Conservation (phyloP, 148 eudicot species). For the Rhododendron kiyosumense region DNA sequence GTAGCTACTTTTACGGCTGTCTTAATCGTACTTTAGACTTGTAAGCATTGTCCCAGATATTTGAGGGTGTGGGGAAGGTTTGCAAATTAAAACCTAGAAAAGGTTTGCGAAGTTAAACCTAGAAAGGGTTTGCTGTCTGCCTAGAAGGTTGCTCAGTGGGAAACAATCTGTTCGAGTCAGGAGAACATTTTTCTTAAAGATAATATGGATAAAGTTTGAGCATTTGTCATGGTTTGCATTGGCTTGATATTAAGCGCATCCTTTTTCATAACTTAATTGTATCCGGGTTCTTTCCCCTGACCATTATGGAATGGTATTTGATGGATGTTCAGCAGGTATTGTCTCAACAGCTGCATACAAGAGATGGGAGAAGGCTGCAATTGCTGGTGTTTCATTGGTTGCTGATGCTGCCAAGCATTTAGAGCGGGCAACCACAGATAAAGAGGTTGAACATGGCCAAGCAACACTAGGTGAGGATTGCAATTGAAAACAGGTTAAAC, state of each 20-base stretch:
- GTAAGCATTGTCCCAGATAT: neutral
- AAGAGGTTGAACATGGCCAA: conserved; percentile 36
- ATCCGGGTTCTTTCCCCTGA: neutral
- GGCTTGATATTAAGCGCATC: neutral
- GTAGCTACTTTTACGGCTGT: neutral
- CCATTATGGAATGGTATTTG: conserved; percentile 1
- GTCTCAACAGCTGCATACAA: conserved; percentile 60
- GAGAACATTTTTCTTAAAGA: neutral
- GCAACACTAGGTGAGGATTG: conserved; percentile 32
- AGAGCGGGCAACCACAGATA: conserved; percentile 61
- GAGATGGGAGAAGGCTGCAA: conserved; percentile 98
- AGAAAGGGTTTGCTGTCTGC: neutral
- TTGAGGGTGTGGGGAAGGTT: neutral
- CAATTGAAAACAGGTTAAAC: neutral
- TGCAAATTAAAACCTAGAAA: neutral
- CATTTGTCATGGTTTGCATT: neutral
- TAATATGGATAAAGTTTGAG: neutral
- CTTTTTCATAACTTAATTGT: neutral
- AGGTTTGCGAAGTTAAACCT: neutral
- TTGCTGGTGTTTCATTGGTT: conserved; percentile 94
- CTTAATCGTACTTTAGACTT: neutral
- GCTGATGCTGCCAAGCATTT: conserved; percentile 99
- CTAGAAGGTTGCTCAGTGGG: neutral
- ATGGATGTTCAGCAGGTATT: conserved; percentile 31
- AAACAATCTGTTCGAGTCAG: neutral